Evolutionary conservation across 768 basidiomycete genomes (phyloP).

Genomic region (Lyophyllum atratum): DNA sequence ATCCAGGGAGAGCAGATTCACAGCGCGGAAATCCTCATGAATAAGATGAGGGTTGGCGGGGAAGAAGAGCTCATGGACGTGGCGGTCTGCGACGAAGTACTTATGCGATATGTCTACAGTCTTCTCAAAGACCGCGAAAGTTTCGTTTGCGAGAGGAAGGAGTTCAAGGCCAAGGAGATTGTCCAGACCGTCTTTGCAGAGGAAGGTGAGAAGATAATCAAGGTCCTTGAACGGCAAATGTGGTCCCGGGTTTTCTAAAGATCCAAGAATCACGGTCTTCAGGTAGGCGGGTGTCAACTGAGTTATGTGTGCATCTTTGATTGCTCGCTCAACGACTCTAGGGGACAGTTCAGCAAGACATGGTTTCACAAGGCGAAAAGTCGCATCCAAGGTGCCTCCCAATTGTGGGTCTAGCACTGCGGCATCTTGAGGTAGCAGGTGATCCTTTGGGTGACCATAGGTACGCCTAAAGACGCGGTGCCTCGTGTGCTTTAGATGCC

Average conservation of each 20-base stretch:
- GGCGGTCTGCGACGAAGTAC: conserved; percentile 28
- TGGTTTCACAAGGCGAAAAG: conserved; percentile 23
- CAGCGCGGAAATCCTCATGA: conserved; percentile 23
- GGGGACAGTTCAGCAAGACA: conserved; percentile 20
- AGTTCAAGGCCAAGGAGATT: conserved; percentile 32
- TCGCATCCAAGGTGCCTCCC: conserved; percentile 15
- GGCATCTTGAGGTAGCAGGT: neutral
- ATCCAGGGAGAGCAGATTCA: conserved; percentile 18
- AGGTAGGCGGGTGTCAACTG: conserved; percentile 27
- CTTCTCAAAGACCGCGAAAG: conserved; percentile 26
- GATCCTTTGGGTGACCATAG: neutral
- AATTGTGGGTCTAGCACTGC: neutral
- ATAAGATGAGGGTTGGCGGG: conserved; percentile 24
- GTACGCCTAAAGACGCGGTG: conserved; percentile 4
- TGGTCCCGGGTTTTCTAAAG: conserved; percentile 6
- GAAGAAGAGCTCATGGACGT: conserved; percentile 27
- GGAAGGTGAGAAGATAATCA: conserved; percentile 25
- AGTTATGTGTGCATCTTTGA: conserved; percentile 15
- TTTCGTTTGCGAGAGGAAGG: conserved; percentile 37
- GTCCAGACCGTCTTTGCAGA: conserved; percentile 16
- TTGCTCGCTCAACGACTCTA: conserved; percentile 20
- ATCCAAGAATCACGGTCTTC: conserved; percentile 21
- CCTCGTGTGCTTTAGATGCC: neutral
- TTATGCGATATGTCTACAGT: conserved; percentile 1
- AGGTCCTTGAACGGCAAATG: conserved; percentile 22